A percentile compares a stretch with the other conserved stretches of the same genome.
These are phyloP conservation scores for Sporothrix curviconia DNA, from an alignment of 2,329 filamentous ascomycete species.

Conservation along the genomic window DNA sequence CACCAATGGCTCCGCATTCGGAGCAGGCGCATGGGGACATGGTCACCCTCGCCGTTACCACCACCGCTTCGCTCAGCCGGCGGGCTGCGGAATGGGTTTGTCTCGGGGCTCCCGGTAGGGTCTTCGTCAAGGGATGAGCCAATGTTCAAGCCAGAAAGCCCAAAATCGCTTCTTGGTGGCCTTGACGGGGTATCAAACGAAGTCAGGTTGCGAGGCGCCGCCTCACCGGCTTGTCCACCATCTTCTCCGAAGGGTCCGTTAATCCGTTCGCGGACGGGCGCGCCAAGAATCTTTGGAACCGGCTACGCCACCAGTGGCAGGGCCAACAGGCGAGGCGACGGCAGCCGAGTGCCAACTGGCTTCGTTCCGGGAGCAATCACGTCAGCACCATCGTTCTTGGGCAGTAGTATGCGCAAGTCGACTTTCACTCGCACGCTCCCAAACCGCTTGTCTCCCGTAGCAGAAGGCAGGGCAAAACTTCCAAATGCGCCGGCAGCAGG, in stretches of 20 bases:
- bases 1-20: constrained; percentile 30
- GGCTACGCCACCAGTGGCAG: not conserved
- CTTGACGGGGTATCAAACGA: constrained; percentile 51
- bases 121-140: constrained; percentile 54
- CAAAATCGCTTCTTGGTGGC: constrained; percentile 52
- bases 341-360: not conserved
- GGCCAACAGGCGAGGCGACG: not conserved
- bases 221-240: constrained; percentile 48
- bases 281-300: constrained; percentile 42
- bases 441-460: constrained; percentile 66
- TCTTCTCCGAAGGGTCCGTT: constrained; percentile 73
- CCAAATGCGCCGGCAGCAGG: constrained; percentile 73
- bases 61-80: constrained; percentile 51
- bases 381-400: constrained; percentile 29
- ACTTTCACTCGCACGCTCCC: constrained; percentile 68
- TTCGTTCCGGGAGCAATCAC: not conserved
- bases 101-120: constrained; percentile 82
- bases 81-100: constrained; percentile 93
- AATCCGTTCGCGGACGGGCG: constrained; percentile 58
- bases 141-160: constrained; percentile 54
- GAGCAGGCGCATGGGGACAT: not conserved
- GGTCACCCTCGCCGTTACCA: constrained; percentile 33
- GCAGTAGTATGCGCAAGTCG: constrained; percentile 79
- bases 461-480: constrained; percentile 66
- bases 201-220: constrained; percentile 54